A percentile compares a stretch with the other conserved stretches of the same genome.
These are phyloP conservation scores for Poteriospumella lacustris DNA, from an alignment of 108 stramenopile genomes.

Conservation along the genomic window DNA sequence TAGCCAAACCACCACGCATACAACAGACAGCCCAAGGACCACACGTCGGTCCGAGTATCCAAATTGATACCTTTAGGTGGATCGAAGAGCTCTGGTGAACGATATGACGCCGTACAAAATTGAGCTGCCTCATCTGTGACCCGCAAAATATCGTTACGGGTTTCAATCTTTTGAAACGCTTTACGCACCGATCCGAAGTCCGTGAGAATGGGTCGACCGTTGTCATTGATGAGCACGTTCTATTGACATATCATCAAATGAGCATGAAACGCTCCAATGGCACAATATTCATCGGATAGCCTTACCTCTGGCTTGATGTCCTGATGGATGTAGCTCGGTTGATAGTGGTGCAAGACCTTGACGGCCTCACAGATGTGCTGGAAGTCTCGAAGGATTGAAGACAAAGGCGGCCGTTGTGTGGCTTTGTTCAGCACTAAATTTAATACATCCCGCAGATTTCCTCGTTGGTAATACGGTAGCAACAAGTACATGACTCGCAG, in stretches of 20 bases:
- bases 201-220: slow-evolving; percentile 11
- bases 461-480: not conserved
- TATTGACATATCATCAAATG: not conserved
- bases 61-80: slow-evolving; percentile 20
- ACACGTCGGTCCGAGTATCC: slow-evolving; percentile 35
- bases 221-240: slow-evolving; percentile 29
- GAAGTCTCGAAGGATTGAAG: not conserved
- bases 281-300: not conserved
- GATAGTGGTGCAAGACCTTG: not conserved
- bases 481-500: slow-evolving; percentile 6
- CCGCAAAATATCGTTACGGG: not conserved
- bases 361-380: not conserved
- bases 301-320: slow-evolving; percentile 40
- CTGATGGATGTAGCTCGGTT: slow-evolving; percentile 18
- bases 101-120: slow-evolving; percentile 37
- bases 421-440: not conserved
- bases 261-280: not conserved
- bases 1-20: slow-evolving; percentile 38
- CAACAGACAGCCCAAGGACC: slow-evolving; percentile 37
- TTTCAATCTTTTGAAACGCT: not conserved
- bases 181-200: slow-evolving; percentile 34
- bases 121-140: slow-evolving; percentile 30
- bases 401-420: not conserved
- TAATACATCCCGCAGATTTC: not conserved
- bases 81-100: slow-evolving; percentile 47